Conservation (phyloP, 441 rosid species). For the Gossypium armourianum region DNA sequence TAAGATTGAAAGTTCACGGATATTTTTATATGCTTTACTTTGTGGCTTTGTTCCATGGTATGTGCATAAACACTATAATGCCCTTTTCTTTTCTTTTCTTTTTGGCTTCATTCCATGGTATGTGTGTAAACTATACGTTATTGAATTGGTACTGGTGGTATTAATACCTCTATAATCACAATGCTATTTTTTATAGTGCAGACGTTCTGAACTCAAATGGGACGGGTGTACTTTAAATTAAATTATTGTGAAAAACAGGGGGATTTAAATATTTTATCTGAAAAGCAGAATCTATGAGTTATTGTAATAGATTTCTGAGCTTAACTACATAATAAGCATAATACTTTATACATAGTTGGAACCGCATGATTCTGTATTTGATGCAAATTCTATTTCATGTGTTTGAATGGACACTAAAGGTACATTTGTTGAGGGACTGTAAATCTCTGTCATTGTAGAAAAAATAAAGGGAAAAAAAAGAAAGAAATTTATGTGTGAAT, state of each 20-base stretch:
- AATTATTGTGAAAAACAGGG: not conserved
- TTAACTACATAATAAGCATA: not conserved
- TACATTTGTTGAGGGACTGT: not conserved
- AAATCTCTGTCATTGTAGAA: not conserved
- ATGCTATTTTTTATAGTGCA: not conserved
- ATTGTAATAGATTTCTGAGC: not conserved
- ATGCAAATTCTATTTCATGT: not conserved
- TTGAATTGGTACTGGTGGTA: not conserved
- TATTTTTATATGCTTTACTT: not conserved
- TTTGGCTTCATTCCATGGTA: not conserved
- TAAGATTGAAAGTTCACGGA: not conserved
- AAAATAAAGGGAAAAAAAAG: not conserved
- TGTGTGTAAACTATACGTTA: not conserved
- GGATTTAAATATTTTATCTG: not conserved
- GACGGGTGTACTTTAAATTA: not conserved
- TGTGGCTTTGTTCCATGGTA: not conserved
- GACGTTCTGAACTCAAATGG: not conserved
- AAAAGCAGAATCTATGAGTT: not conserved
- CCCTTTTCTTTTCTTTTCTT: not conserved
- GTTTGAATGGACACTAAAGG: not conserved
- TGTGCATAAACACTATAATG: not conserved
- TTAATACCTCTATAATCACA: not conserved
- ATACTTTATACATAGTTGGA: not conserved
- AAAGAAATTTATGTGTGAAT: not conserved
- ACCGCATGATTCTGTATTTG: not conserved